phyloP scores from a whole-genome alignment of 2,329 filamentous ascomycete genomes.

The Fusarium euwallaceae region DNA sequence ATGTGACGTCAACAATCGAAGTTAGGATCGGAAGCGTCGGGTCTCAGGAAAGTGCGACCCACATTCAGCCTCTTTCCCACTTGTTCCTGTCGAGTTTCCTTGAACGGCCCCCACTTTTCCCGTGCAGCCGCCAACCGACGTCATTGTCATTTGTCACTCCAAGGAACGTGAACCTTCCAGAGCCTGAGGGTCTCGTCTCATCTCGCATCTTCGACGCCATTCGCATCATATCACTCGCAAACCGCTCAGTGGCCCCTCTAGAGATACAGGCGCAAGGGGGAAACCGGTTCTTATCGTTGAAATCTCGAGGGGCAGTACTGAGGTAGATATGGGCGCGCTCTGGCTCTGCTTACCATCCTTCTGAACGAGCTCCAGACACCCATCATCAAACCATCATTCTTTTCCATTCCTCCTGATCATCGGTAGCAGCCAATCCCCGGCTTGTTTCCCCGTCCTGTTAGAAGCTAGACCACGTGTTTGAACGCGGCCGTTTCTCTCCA shows the following conservation, averaged over 20 bases:
- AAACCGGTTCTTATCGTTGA: background rate
- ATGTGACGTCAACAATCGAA: conserved; percentile 41
- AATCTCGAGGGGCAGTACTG: background rate
- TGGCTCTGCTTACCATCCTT: conserved; percentile 22
- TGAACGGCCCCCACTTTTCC: background rate
- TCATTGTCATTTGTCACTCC: conserved; percentile 30
- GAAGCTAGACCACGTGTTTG: conserved; percentile 43
- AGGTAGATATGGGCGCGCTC: conserved; percentile 25
- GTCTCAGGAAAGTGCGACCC: conserved; percentile 20
- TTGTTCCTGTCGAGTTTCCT: conserved; percentile 4
- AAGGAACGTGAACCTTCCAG: conserved; percentile 4
- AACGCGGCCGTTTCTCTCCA: conserved; percentile 23
- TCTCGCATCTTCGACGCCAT: conserved; percentile 24
- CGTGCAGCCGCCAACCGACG: conserved; percentile 16
- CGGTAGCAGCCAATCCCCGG: conserved; percentile 33
- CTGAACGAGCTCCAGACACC: conserved; percentile 8
- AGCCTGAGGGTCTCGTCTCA: conserved; percentile 23
- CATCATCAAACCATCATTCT: conserved; percentile 29
- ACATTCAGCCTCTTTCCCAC: conserved; percentile 16
- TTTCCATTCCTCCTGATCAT: conserved; percentile 31
- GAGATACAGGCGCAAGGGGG: background rate
- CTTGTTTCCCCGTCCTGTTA: background rate
- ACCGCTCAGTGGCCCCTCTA: background rate
- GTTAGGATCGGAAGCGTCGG: conserved; percentile 32
- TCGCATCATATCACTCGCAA: conserved; percentile 19